phyloP scores from a whole-genome alignment of 257 asterid species.

The Asclepias syriaca region DNA sequence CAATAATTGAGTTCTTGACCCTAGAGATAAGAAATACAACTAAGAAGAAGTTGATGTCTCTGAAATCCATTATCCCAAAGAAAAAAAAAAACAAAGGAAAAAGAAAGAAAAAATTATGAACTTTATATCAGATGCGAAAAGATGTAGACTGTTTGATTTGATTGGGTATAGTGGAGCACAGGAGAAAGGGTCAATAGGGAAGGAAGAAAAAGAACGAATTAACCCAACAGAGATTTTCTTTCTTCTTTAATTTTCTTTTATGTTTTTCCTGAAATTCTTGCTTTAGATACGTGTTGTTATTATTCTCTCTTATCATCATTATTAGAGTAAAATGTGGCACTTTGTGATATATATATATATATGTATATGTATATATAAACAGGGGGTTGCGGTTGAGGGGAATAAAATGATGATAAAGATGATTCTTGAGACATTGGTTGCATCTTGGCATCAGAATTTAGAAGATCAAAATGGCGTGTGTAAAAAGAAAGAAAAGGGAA shows the following conservation, averaged over 20 bases:
- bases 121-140: neutral
- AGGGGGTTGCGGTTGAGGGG: conserved; percentile 5
- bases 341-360: neutral
- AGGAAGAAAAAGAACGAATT: neutral
- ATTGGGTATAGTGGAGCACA: neutral
- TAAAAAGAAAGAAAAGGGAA: conserved; percentile 20
- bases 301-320: neutral
- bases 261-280: neutral
- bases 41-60: neutral
- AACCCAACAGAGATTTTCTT: neutral
- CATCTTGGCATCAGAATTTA: conserved; percentile 47
- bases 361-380: no score
- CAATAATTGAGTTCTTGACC: neutral
- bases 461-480: conserved; percentile 17
- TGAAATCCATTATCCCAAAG: neutral
- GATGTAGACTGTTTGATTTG: neutral
- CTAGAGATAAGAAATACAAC: neutral
- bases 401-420: conserved; percentile 31
- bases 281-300: no score
- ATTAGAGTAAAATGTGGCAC: neutral
- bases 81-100: no score
- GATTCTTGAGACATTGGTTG: conserved; percentile 33
- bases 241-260: neutral
- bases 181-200: neutral
- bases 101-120: neutral